Evolutionary conservation across 1,139 yeast species (phyloP), one percentile per base, ranked within the genome.

Genomic region (Blastobotrys elegans): DNA sequence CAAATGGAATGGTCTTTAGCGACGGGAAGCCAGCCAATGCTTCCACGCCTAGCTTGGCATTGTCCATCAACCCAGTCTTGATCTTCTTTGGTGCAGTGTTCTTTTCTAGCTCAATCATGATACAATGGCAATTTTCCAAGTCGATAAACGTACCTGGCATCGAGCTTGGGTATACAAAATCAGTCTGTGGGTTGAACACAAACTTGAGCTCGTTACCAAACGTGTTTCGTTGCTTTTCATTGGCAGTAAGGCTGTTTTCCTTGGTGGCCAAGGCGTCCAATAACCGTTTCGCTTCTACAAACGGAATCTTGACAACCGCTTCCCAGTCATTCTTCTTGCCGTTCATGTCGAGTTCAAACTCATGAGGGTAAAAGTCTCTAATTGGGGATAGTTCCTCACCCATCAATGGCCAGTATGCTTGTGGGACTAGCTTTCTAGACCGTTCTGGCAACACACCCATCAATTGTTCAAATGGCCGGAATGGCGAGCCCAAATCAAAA

Each of bases 321-420:
- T 92, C 98, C 99, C 99, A 92, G 44, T 87, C 83, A 6, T 95
- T 95, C 48, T 90, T 86, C 65, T 92, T 94, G 45, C 97, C 98
- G 63, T 92, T 94, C 77, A 82, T 74, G 68, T 94, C 98, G 43
- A 88, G 75, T 48, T 82, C 90, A 53, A 92, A 96, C 53, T 87
- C 88, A 53, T 77, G 75, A 3, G 99, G 99, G 63, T 94, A 92
- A 60, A 89, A 90, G 56, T 88, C 96, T 50, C 76, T 77, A 55
- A 94, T 89, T 24, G 97, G 96, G 2, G 97, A 90, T 45, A 74
- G 74, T 41, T 82, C 83, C 50, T 90, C 96, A n/a, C 83, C 80
- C 97, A 92, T 90, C 53, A 94, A 72, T 5, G 82, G 77, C 65
- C 96, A 77, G 63, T 84, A 85, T 31, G 79, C 79, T 6, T 74